phyloP scores from a whole-genome alignment of 208 protist genomes.

The Lotmaria passim region DNA sequence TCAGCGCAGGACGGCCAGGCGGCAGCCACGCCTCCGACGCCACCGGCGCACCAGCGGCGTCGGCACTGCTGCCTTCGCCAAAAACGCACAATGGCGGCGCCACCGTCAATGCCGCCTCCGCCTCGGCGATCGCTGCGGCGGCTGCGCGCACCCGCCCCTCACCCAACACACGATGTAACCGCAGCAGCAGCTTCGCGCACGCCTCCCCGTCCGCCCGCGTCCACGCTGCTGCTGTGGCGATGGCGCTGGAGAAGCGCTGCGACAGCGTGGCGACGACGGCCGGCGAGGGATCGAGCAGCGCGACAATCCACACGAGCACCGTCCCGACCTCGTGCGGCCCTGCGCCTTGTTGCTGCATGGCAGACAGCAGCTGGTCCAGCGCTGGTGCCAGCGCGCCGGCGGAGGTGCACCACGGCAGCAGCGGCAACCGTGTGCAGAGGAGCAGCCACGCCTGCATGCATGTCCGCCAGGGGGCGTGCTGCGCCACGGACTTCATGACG shows the following conservation, averaged over 20 bases:
- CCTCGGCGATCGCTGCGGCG: slow-evolving; percentile 16
- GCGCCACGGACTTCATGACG: slow-evolving; percentile 28
- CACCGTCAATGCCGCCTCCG: neutral
- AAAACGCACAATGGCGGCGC: neutral
- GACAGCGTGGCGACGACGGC: slow-evolving; percentile 12
- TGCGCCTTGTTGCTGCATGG: slow-evolving; percentile 37
- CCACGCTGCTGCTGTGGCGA: slow-evolving; percentile 4
- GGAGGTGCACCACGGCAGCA: slow-evolving; percentile 13
- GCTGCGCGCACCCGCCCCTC: slow-evolving; percentile 43
- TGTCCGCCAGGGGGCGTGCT: slow-evolving; percentile 36
- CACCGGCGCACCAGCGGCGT: too few relatives aligned
- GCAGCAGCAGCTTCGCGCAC: slow-evolving; percentile 20
- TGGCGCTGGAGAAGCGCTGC: slow-evolving; percentile 10
- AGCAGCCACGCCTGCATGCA: slow-evolving; percentile 34
- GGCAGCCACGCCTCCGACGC: slow-evolving; percentile 20
- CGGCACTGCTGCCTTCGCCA: neutral
- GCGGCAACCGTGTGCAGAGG: slow-evolving; percentile 22
- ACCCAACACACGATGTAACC: slow-evolving; percentile 19
- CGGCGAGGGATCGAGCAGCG: slow-evolving; percentile 17
- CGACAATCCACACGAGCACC: slow-evolving; percentile 19
- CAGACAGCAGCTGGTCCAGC: slow-evolving; percentile 16
- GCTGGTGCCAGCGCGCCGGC: neutral
- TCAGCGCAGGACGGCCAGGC: slow-evolving; percentile 17
- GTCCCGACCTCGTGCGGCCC: slow-evolving; percentile 30
- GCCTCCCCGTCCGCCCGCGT: slow-evolving; percentile 29